A percentile compares a stretch with the other conserved stretches of the same genome.
These are phyloP conservation scores for Zasmidium angulare DNA, from an alignment of 2,329 filamentous ascomycete genomes.

Conservation along the genomic window DNA sequence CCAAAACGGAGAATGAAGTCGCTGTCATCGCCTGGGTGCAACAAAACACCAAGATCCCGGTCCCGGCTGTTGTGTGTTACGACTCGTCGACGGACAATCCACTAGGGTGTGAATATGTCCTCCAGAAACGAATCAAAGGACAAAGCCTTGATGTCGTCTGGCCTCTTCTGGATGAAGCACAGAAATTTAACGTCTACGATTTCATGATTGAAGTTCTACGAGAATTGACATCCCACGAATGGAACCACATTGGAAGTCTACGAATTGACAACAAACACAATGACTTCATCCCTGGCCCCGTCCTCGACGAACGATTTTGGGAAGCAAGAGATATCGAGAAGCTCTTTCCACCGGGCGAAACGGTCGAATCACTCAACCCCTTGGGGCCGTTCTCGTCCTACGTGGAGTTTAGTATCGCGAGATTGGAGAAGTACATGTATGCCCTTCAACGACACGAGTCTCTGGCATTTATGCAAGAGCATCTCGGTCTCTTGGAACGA, in stretches of 20 bases:
- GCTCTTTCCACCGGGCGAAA: background rate
- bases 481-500: background rate
- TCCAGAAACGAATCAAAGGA: background rate
- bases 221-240: background rate
- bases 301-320: constrained; percentile 4
- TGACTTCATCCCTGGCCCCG: background rate
- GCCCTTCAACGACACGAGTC: background rate
- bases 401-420: background rate
- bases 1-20: constrained; percentile 6
- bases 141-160: constrained; percentile 1
- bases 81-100: constrained; percentile 1
- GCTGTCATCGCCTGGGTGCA: background rate
- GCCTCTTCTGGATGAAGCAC: background rate
- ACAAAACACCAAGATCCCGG: constrained; percentile 1
- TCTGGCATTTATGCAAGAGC: background rate
- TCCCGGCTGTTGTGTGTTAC: background rate
- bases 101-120: constrained; percentile 4
- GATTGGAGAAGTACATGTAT: background rate
- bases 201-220: background rate
- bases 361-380: constrained; percentile 1
- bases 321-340: background rate
- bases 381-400: background rate
- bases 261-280: background rate
- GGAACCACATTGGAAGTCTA: background rate
- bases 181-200: background rate